Percentiles rank a stretch among this genome's conserved stretches.
Conservation (phyloP, 352 stramenopile genomes). For the Phytophthora pseudosyringae region DNA sequence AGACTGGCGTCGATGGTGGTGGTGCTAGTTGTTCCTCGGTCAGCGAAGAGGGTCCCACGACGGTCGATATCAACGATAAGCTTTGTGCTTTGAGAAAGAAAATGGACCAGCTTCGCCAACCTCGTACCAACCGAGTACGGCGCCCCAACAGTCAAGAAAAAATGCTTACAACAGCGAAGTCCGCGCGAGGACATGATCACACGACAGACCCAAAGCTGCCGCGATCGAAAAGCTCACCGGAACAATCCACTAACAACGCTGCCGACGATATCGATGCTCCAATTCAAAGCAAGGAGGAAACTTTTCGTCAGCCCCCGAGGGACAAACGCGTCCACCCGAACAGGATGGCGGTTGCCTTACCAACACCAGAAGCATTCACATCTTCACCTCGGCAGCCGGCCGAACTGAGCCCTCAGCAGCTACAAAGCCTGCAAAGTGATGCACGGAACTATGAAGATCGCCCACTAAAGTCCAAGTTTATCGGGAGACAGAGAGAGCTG, state of each 20-base stretch:
- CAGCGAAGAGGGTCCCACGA: slow-evolving; percentile 8
- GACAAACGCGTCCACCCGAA: slow-evolving; percentile 21
- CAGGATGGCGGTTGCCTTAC: not conserved
- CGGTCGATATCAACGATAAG: slow-evolving; percentile 55
- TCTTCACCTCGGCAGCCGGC: slow-evolving; percentile 15
- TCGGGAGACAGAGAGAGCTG: slow-evolving; percentile 15
- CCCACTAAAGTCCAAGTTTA: slow-evolving; percentile 47
- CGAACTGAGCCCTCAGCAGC: slow-evolving; percentile 46
- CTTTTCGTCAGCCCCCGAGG: not conserved
- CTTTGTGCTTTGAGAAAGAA: slow-evolving; percentile 69
- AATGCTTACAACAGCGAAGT: not conserved
- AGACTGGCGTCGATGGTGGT: not conserved
- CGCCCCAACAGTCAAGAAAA: slow-evolving; percentile 19
- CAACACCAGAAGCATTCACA: slow-evolving; percentile 6
- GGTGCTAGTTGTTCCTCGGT: slow-evolving; percentile 1
- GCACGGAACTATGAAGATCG: slow-evolving; percentile 35
- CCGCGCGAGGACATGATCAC: not conserved
- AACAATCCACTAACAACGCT: slow-evolving; percentile 9
- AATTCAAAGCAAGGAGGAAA: slow-evolving; percentile 7
- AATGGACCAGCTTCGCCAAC: slow-evolving; percentile 50
- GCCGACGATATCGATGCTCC: slow-evolving; percentile 13
- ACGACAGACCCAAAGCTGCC: slow-evolving; percentile 4
- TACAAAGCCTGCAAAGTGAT: slow-evolving; percentile 54
- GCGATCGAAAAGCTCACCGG: slow-evolving; percentile 27
- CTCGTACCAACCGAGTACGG: slow-evolving; percentile 47